These are phyloP conservation scores for Bryum argenteum DNA, from an alignment of 225 moss, liverwort and hornwort genomes.

Conservation along the genomic window DNA sequence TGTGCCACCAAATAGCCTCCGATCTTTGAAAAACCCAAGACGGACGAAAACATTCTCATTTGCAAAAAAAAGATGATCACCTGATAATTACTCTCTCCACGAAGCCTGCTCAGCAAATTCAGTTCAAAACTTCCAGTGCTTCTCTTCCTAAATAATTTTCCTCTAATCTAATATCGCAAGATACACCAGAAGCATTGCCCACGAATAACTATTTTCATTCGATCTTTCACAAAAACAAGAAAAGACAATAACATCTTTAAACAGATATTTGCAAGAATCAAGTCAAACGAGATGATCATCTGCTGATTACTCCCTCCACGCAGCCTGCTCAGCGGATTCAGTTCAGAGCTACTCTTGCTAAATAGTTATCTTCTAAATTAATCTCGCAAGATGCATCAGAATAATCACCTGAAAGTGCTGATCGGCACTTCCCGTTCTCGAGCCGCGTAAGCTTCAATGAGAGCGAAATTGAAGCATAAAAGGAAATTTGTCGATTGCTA, in stretches of 20 bases:
- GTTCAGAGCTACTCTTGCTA: conserved; percentile 6
- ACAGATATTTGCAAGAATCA: not conserved
- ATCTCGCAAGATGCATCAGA: conserved; percentile 9
- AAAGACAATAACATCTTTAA: no score
- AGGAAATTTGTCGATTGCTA: not conserved
- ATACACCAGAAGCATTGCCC: not conserved
- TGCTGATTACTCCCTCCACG: not conserved
- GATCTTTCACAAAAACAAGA: not conserved
- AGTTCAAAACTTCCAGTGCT: not conserved
- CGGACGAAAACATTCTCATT: not conserved
- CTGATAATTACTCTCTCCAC: not conserved
- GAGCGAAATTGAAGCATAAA: not conserved
- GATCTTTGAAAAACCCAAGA: not conserved
- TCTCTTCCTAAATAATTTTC: not conserved
- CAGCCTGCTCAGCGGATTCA: conserved; percentile 10
- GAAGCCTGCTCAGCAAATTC: conserved; percentile 8
- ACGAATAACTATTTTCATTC: not conserved
- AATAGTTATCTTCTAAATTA: not conserved
- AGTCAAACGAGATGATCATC: not conserved
- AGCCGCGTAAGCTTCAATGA: not conserved
- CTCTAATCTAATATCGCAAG: conserved; percentile 18
- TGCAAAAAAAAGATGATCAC: not conserved
- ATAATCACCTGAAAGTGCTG: no score
- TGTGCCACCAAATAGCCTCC: not conserved
- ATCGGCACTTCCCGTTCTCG: not conserved